Percentiles rank a stretch among this genome's conserved stretches.
phyloP scores from a whole-genome alignment of 495 filamentous ascomycete species.

The Parathielavia appendiculata region DNA sequence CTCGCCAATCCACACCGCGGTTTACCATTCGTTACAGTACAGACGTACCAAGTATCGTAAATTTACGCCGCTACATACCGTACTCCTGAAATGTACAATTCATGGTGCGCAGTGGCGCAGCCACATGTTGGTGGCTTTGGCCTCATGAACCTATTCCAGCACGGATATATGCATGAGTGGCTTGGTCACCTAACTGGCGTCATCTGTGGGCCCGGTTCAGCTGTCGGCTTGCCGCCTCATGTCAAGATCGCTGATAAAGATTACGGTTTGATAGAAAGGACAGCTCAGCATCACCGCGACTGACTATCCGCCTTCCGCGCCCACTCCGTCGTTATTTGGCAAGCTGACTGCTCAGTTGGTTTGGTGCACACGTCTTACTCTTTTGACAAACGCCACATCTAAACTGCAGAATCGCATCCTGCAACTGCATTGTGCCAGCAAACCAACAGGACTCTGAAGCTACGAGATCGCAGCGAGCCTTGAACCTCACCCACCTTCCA shows the following conservation, averaged over 20 bases:
- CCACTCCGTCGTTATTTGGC: not conserved
- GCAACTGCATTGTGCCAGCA: not conserved
- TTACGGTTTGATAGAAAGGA: constrained; percentile 14
- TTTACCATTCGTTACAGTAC: too few species aligned
- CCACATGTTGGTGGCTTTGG: constrained; percentile 6
- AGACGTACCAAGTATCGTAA: too few species aligned
- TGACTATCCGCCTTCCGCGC: not conserved
- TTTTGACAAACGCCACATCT: not conserved
- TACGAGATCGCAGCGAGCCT: not conserved
- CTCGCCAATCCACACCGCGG: too few species aligned
- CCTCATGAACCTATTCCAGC: not conserved
- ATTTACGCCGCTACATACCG: too few species aligned
- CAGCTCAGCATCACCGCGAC: constrained; percentile 20
- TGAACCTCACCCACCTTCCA: not conserved
- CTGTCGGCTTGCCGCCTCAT: not conserved
- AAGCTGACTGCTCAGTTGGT: not conserved
- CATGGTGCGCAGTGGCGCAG: too few species aligned
- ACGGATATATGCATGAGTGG: constrained; percentile 3
- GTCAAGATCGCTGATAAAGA: constrained; percentile 11
- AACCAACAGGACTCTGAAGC: not conserved
- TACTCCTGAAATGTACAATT: too few species aligned
- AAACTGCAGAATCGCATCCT: constrained; percentile 9
- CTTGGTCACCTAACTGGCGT: not conserved
- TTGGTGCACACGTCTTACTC: not conserved
- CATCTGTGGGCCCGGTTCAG: constrained; percentile 1